Evolutionary conservation across 768 basidiomycete species (phyloP), one percentile per base, ranked within the genome.

Genomic region (Suillus bovinus): DNA sequence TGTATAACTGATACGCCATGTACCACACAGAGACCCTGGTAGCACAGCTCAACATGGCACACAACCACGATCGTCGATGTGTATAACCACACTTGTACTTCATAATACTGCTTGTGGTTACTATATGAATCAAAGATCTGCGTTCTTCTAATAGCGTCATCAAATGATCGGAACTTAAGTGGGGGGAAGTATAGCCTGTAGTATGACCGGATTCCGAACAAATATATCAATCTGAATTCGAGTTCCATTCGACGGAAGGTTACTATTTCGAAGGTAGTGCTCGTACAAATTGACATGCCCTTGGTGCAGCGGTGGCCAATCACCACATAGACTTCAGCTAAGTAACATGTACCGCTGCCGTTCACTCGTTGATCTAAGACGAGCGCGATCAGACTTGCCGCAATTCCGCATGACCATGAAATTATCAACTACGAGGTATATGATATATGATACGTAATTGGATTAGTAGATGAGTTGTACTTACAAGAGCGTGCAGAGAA

Each of bases 71-170:
- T 47, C 22, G 46, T 24, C 24, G 22, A 11, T 38, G n/a, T 56
- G 55, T 56, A 56, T 29, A n/a, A 27, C 36, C 38, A 39, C 38
- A 11, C 55, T 56, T 56, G 54, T 56, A 39, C 50, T 52, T 33
- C 31, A 33, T n/a, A 33, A 17, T 20, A 31, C 39, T 34, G 33
- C 33, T 39, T 39, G 55, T 56, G 38, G 55, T 39, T 27, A 56
- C 39, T 39, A 56, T 39, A 56, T n/a, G n/a, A n/a, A n/a, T 29
- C 55, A n/a, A 39, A 20, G 55, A 56, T 39, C 20, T 56, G 55
- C 38, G 17, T 27, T 29, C 54, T 55, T 33, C 13, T 31, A 33
- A 33, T 33, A 8, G 20, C 29, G 4, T 52, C 10, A 50, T 50
- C 17, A n/a, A 10, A 50, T 29, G 49, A 29, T 50, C 46, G 22